These are phyloP conservation scores for Pelargonium cotyledonis DNA, from an alignment of 441 rosid genomes.

Conservation along the genomic window DNA sequence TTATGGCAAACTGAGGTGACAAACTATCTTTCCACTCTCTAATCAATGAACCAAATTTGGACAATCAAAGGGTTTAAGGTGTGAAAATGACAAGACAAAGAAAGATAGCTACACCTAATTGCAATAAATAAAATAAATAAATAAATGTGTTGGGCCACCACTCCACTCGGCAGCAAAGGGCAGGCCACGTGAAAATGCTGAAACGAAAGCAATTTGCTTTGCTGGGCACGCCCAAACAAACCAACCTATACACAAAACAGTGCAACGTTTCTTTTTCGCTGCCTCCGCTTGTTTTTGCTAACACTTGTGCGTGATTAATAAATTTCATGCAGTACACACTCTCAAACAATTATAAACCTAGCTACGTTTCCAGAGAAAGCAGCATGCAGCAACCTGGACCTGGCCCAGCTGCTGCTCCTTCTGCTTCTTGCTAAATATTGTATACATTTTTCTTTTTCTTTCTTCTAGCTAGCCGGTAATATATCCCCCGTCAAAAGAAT, in stretches of 20 bases:
- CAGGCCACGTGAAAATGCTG: constrained; percentile 3
- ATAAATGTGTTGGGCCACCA: constrained; percentile 3
- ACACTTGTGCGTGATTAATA: not conserved
- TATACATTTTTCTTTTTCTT: too few species aligned
- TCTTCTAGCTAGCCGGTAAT: too few species aligned
- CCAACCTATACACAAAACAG: not conserved
- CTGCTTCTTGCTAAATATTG: too few species aligned
- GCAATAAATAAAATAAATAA: not conserved
- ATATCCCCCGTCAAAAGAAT: too few species aligned
- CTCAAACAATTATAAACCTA: not conserved
- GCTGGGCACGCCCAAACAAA: not conserved
- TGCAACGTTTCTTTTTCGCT: not conserved
- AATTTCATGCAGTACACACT: not conserved
- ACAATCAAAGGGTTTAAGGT: not conserved
- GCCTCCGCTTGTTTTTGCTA: not conserved
- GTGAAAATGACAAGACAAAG: not conserved
- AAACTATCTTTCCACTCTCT: too few species aligned
- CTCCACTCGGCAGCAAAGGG: too few species aligned
- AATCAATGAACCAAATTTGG: not conserved
- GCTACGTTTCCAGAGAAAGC: not conserved
- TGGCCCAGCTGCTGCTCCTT: too few species aligned
- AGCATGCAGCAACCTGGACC: too few species aligned
- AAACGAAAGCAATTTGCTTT: not conserved
- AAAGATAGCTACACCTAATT: not conserved
- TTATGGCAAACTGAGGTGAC: too few species aligned